phyloP scores from a whole-genome alignment of 768 basidiomycete species.

The Russula ochroleuca region DNA sequence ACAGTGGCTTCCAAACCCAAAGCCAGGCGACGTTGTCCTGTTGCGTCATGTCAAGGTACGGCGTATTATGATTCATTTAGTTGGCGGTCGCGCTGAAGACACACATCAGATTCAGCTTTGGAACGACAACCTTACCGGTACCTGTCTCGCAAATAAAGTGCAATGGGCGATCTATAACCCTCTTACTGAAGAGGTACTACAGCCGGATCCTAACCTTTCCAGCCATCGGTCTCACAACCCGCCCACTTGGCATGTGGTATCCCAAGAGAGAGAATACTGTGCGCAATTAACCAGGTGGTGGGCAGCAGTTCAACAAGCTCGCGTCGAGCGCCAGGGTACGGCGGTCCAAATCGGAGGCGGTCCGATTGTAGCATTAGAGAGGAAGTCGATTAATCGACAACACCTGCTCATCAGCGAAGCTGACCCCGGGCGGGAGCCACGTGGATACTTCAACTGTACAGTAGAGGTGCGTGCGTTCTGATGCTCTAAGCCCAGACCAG shows the following conservation, averaged over 20 bases:
- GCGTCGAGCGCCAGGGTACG: slow-evolving; percentile 16
- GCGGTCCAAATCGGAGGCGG: slow-evolving; percentile 25
- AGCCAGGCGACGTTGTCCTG: slow-evolving; percentile 49
- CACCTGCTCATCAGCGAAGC: slow-evolving; percentile 52
- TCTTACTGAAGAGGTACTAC: slow-evolving; percentile 1
- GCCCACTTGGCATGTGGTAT: neutral
- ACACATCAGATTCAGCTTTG: slow-evolving; percentile 11
- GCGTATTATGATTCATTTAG: neutral
- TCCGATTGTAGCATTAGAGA: neutral
- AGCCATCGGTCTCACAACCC: slow-evolving; percentile 1
- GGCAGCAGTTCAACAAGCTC: slow-evolving; percentile 23
- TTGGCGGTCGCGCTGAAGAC: slow-evolving; percentile 5
- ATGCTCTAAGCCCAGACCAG: neutral
- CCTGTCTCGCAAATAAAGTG: slow-evolving; percentile 14
- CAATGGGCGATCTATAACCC: slow-evolving; percentile 22
- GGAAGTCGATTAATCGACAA: slow-evolving; percentile 29
- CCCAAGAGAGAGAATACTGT: slow-evolving; percentile 20
- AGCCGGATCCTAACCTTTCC: slow-evolving; percentile 7
- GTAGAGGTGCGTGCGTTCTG: slow-evolving; percentile 31
- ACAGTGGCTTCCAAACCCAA: slow-evolving; percentile 50
- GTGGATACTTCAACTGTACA: slow-evolving; percentile 59
- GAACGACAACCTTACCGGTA: slow-evolving; percentile 18
- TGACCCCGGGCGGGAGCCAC: slow-evolving; percentile 41
- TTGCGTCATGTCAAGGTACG: slow-evolving; percentile 48
- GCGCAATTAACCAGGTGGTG: slow-evolving; percentile 21